Evolutionary conservation across 169 alveolate species (phyloP).

Genomic region (Plasmodium cynomolgi): DNA sequence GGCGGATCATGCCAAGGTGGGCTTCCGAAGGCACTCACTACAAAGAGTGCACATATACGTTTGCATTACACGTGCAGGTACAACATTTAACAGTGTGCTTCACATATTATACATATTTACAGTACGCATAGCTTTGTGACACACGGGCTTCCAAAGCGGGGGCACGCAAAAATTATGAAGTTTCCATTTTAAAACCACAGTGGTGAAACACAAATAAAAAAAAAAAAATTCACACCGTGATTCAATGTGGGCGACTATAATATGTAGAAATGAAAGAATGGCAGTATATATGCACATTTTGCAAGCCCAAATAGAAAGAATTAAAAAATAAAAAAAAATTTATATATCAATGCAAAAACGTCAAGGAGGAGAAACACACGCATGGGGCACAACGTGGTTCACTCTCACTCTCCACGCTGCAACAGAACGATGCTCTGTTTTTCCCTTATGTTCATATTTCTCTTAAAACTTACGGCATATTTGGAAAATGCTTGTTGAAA

Average conservation of each 20-base stretch:
- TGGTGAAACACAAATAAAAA: background rate
- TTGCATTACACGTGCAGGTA: background rate
- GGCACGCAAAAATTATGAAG: background rate
- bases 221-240: background rate
- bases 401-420: background rate
- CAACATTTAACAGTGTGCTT: background rate
- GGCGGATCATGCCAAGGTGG: background rate
- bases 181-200: background rate
- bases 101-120: background rate
- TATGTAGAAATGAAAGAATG: background rate
- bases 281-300: background rate
- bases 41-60: background rate
- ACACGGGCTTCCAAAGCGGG: background rate
- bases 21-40: too few species aligned
- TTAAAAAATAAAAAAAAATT: background rate
- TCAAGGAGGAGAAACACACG: background rate
- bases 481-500: background rate
- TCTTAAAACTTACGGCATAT: slow-evolving; percentile 23
- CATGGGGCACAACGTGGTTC: background rate
- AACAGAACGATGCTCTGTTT: background rate
- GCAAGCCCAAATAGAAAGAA: background rate
- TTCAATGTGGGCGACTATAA: background rate
- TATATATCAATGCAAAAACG: background rate
- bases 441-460: slow-evolving; percentile 1
- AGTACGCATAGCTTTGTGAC: background rate